Evolutionary conservation across 305 asterid genomes (phyloP), one percentile per base, ranked within the genome.

Genomic region (Euphrasia arctica): DNA sequence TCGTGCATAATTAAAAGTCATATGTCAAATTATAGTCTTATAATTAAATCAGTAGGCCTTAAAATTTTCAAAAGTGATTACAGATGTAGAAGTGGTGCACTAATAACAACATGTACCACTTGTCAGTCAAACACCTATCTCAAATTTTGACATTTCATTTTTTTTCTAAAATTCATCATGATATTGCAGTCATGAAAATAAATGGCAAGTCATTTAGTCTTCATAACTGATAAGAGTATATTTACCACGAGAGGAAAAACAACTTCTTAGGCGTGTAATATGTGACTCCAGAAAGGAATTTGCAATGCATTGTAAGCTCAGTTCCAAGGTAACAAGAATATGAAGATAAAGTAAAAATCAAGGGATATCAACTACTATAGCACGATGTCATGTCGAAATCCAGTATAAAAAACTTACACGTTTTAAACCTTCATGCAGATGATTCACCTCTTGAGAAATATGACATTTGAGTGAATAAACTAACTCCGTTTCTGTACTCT

Each of bases 361-460:
- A 62, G 60, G 52, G 64, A 47, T 60, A 50, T 49, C 9, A 55
- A 69, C 31, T 39, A 67, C 12, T 31, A 34, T 55, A 60, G 64
- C 22, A 10, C 42, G 62, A 56, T 25, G 11, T 5, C 14, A 15
- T 39, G 3, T 52, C 70, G 45, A 70, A 62, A 50, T 72, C 59
- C 32, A 51, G 39, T 45, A 63, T 13, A 66, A 10, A 63, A 61
- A 75, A 79, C 97, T 90, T 83, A 90, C 97, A 47, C 66, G 87
- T 81, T 72, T 86, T 70, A 93, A 77, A 56, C 99, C 99, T 85
- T 90, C 99, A 27, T 90, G 99, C 69, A 93, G 86, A 85, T 90
- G 96, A 72, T 93, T 93, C 87, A 93, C 99, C 76, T 93, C 99
- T 11, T 93, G 99, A 0, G 97, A 93, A 67, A 93, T 93, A 82